Conservation (phyloP, 208 protist genomes). For the Leishmania lainsoni region DNA sequence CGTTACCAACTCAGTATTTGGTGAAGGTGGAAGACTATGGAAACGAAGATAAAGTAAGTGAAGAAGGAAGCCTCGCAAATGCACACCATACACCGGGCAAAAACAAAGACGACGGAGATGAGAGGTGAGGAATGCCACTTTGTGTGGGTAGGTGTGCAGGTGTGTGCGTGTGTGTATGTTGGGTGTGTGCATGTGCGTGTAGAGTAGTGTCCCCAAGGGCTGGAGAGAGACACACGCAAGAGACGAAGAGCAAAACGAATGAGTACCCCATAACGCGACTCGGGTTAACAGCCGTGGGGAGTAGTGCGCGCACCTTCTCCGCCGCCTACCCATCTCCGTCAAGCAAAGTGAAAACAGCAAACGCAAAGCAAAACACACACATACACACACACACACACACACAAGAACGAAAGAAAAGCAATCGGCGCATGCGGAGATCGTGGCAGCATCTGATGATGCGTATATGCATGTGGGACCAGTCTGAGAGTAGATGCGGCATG, state of each 20-base stretch:
- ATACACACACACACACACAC: not conserved
- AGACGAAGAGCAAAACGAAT: not conserved
- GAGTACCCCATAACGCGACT: not conserved
- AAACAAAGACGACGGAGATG: not conserved
- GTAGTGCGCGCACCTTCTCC: constrained; percentile 2
- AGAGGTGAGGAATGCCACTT: not conserved
- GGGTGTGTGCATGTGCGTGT: not conserved
- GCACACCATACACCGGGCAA: not conserved
- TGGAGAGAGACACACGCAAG: not conserved
- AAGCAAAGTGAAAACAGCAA: not conserved
- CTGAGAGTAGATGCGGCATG: not conserved
- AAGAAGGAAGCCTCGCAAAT: not conserved
- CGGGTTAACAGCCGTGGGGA: not conserved
- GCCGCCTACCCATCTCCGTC: not conserved
- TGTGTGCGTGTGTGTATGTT: not conserved
- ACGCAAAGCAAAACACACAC: not conserved
- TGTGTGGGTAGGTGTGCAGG: not conserved
- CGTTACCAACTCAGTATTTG: not conserved
- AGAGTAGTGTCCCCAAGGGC: not conserved
- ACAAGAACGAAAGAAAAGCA: not conserved
- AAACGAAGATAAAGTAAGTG: not conserved
- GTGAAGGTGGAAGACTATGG: not conserved
- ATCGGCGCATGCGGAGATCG: not conserved
- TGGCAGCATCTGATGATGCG: not conserved
- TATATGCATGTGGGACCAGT: not conserved